Evolutionary conservation across 225 moss, liverwort and hornwort species (phyloP), one percentile per base, ranked within the genome.

Genomic region (Pleurozium schreberi): DNA sequence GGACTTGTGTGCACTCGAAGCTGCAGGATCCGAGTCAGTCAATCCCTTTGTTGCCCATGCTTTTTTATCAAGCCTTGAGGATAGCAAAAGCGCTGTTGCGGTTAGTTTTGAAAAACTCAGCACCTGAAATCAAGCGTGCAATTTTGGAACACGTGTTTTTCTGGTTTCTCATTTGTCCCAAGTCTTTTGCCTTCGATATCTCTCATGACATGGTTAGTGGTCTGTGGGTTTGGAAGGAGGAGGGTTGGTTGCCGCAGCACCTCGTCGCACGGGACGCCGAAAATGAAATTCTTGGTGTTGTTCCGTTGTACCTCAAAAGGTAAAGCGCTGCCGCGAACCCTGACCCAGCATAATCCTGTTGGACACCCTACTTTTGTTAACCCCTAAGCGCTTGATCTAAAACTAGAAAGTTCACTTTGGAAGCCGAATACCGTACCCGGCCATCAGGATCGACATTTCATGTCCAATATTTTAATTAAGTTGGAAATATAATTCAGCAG

Each of bases 211-310:
- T 66, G 79, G 55, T 58, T 38, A 84, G 81, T 87, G 27, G 60
- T 85, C 9, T 87, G 84, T 78, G 85, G 82, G 50, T 81, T 89
- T 91, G 87, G 76, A 92, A 99, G 98, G 97, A 97, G 92, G 97
- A 99, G 93, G 99, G 99, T 85, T 99, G 99, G 99, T 92, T 95
- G 74, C 95, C 97, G 74, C 97, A 99, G 89, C 99, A 99, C 88
- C 97, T 99, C 42, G 96, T 96, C 26, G 99, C 99, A 75, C 92
- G 96, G 79, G 93, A 97, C 83, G 94, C 91, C 33, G 82, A 78
- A 40, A 96, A 95, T 69, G 92, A 91, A 90, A 90, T 96, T 55
- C 92, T 99, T 19, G 99, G 97, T 64, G 99, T 96, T 90, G 97
- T 96, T 89, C 99, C 99, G 52, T 91, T 99, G 65, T 99, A 99